These are phyloP conservation scores for Populus hybrid DNA, from an alignment of 441 rosid genomes.

Conservation along the genomic window DNA sequence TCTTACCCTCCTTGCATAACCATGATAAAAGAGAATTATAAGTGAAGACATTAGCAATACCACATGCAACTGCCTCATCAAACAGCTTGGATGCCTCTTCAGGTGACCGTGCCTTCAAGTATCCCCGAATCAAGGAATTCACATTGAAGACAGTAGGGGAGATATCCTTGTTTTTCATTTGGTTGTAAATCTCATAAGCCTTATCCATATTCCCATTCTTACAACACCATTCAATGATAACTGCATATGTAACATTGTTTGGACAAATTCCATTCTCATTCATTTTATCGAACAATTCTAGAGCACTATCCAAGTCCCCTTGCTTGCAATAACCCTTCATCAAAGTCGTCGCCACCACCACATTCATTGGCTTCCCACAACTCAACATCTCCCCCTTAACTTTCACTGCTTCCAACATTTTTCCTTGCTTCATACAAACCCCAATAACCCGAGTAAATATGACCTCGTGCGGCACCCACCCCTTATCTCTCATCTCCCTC, in stretches of 20 bases:
- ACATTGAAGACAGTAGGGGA: conserved; percentile 38
- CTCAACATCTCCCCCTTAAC: conserved; percentile 70
- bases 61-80: conserved; percentile 43
- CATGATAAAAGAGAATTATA: conserved; percentile 45
- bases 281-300: conserved; percentile 48
- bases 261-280: conserved; percentile 52
- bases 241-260: conserved; percentile 53
- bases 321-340: conserved; percentile 54
- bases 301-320: conserved; percentile 47
- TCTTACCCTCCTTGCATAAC: conserved; percentile 45
- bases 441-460: conserved; percentile 45
- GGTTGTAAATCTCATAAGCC: conserved; percentile 46
- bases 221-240: conserved; percentile 67
- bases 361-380: conserved; percentile 49
- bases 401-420: conserved; percentile 50
- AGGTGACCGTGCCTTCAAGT: conserved; percentile 36
- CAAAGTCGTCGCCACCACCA: conserved; percentile 59
- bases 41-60: conserved; percentile 44
- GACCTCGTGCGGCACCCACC: conserved; percentile 39
- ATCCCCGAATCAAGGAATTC: conserved; percentile 52
- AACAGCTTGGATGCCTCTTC: conserved; percentile 43
- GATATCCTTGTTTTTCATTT: conserved; percentile 51
- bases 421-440: conserved; percentile 58
- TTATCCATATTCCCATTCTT: conserved; percentile 41
- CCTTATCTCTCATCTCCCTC: conserved; percentile 55